Base-by-base conservation (phyloP, 2,329 filamentous ascomycete genomes). In the Thermothelomyces thermophilus region DNA sequence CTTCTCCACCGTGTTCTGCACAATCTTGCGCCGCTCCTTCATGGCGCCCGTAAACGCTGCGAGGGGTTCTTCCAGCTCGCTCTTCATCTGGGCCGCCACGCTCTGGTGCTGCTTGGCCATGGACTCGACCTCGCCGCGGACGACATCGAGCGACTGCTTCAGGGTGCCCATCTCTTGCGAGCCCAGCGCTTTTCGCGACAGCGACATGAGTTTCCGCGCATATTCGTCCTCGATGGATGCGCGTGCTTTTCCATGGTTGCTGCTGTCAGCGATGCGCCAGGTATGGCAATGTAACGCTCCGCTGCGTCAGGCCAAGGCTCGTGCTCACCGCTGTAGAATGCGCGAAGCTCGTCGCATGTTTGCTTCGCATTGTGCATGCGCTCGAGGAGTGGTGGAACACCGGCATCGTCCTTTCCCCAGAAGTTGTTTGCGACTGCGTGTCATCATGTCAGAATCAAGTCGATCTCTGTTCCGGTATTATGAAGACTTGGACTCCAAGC, bases 381-480 rank as follows among this genome's bases (percentile, higher is more conserved):
- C 67, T 91, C 88, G 26, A 98, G 78, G 63, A 98, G 80, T 51
- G 93, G 94, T 40, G 78, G 77, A 63, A 98, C 90, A 66, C 93
- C 94, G 45, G 91, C 93, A 75, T 98, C 93, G 68, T 97, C 91
- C 75, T 95, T 97, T 57, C 93, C 93, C 93, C 93, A 98, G 70
- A 98, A 98, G 68, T 98, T 98, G 73, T 98, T 98, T 63, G 93
- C 91, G 73, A 98, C 90, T 90, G 58, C 50, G 16, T n/a, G n/a
- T n/a, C n/a, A n/a, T 13, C 16, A 42, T 53, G 48, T 46, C 33
- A 54, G 48, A 10, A 35, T 19, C 6, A 9, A 30, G 14, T 13
- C 13, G 33, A 9, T 39, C 6, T 22, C 20, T 22, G 36, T 9
- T 26, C 5, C 24, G 9, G 5, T 9, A 5, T 26, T 26, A 9